phyloP scores from a whole-genome alignment of 2,329 filamentous ascomycete genomes.

The Lachnellula occidentalis region DNA sequence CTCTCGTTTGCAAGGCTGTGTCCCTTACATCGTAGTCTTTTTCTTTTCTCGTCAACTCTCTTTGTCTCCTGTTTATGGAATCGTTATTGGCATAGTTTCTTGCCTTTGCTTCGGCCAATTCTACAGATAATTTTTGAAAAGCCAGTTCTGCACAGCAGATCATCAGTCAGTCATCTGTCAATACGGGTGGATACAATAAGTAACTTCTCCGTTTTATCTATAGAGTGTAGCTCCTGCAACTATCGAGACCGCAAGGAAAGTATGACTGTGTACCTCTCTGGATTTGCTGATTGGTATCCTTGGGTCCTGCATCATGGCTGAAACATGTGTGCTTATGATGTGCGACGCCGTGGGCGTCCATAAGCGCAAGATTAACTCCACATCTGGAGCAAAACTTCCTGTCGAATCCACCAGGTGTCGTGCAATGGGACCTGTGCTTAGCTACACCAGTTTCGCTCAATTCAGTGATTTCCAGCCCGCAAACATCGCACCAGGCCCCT shows the following conservation, averaged over 20 bases:
- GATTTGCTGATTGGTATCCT: too few relatives aligned
- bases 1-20: neutral
- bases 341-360: neutral
- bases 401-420: neutral
- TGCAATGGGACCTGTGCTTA: neutral
- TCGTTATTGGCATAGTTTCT: neutral
- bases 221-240: too few relatives aligned
- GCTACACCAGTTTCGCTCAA: neutral
- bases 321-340: neutral
- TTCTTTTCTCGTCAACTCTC: neutral
- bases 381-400: slow-evolving; percentile 1
- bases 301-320: neutral
- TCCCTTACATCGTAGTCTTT: neutral
- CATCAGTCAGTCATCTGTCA: neutral
- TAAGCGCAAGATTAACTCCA: neutral
- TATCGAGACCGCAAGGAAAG: too few relatives aligned
- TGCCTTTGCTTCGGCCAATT: neutral
- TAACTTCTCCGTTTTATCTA: too few relatives aligned
- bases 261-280: too few relatives aligned
- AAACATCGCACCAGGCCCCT: slow-evolving; percentile 1
- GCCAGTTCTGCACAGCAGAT: neutral
- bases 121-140: neutral
- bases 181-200: too few relatives aligned
- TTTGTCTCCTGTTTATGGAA: neutral
- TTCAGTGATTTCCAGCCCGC: neutral